phyloP scores from a whole-genome alignment of 2,329 filamentous ascomycete species.

The Madurella fahalii region DNA sequence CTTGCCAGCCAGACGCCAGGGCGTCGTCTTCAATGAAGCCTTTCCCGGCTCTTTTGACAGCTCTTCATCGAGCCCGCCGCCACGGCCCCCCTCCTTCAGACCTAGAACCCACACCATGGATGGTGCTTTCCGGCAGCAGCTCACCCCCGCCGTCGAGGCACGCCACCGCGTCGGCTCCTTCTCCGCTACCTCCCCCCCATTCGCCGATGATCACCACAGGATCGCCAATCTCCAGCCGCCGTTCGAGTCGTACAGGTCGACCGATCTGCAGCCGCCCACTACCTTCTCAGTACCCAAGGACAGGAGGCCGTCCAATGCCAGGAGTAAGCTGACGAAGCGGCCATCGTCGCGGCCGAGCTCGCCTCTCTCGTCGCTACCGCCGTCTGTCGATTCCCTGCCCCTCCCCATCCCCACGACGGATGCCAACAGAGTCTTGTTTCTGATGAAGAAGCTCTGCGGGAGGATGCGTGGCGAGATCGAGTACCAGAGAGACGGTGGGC shows the following conservation, averaged over 20 bases:
- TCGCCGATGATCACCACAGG: constrained; percentile 43
- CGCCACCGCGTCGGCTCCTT: constrained; percentile 68
- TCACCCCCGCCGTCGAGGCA: constrained; percentile 41
- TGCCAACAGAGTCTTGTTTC: constrained; percentile 64
- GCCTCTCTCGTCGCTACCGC: constrained; percentile 49
- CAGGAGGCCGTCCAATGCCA: constrained; percentile 41
- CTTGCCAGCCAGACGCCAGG: constrained; percentile 44
- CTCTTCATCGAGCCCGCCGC: constrained; percentile 39
- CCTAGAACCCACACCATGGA: constrained; percentile 58
- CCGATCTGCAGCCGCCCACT: constrained; percentile 35
- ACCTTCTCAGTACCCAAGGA: constrained; percentile 37
- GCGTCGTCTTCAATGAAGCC: constrained; percentile 57
- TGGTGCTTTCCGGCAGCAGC: constrained; percentile 47
- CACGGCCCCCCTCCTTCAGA: constrained; percentile 39
- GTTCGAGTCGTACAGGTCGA: constrained; percentile 34
- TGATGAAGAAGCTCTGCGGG: constrained; percentile 76
- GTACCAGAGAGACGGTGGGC: constrained; percentile 60
- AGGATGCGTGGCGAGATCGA: constrained; percentile 76
- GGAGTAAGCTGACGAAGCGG: constrained; percentile 53
- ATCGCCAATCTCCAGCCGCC: constrained; percentile 36
- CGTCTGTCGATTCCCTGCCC: constrained; percentile 57
- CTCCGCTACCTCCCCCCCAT: constrained; percentile 54
- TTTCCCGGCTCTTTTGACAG: constrained; percentile 50
- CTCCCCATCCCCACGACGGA: constrained; percentile 61
- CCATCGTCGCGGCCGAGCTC: constrained; percentile 55